Evolutionary conservation across 352 stramenopile species (phyloP), one percentile per base, ranked within the genome.

Genomic region (Phytophthora fragariae): DNA sequence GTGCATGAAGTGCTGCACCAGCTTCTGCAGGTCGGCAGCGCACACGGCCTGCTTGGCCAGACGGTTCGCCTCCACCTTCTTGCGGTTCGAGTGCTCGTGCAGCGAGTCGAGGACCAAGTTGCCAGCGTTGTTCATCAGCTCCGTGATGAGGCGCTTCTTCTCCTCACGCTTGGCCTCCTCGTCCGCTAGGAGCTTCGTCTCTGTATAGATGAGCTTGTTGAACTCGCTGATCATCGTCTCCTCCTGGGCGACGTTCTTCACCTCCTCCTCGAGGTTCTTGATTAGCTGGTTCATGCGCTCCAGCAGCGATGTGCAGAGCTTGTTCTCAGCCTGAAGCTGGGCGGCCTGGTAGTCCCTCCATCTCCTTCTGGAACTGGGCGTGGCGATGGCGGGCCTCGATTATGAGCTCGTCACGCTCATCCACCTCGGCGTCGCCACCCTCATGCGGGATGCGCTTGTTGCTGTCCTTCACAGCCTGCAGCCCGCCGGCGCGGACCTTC

Each of bases 1-100:
- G 74, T 95, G 90, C 29, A 88, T 96, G 59, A 96, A 96, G 74
- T 96, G 90, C 81, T 96, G 90, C 56, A 96, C 90, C 46, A 95
- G 82, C 73, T 92, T 93, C 77, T 96, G 90, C 54, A 96, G 65
- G 67, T 96, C 90, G 8, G 90, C 89, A 35, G 90, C 90, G 29
- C 90, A 88, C 35, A 93, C 79, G 3, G 90, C 90, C 73, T 96
- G 90, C 65, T 91, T 93, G 17, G 95, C 88, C 11, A 96, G 84
- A 63, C 90, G 88, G 63, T 94, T 88, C 0, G 90, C 90, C 59
- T 96, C 90, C 54, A 89, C 85, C 80, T 96, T 96, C 81, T 96
- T 96, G 75, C 90, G 90, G 66, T 80, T 92, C 63, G 90, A 94
- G 81, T 96, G 90, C 39, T 91, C 84, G 69, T 95, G 90, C 27